Conservation (phyloP, 805 yeast species). For the Huiozyma naganishii region DNA sequence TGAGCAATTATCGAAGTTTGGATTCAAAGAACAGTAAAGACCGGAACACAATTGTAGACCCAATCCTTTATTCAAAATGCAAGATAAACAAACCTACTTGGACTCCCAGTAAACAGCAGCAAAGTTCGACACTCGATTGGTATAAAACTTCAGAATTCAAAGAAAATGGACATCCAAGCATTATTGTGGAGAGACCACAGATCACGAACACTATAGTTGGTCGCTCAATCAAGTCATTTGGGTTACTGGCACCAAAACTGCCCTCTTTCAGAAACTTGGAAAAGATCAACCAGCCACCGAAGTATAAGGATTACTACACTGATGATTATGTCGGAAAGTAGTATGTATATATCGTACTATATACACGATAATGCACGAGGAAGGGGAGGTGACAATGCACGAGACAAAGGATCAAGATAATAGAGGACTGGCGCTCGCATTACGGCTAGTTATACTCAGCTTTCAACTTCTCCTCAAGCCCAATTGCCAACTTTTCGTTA, state of each 20-base stretch:
- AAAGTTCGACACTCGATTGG: constrained; percentile 13
- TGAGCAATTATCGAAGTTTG: constrained; percentile 10
- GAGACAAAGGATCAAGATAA: too few relatives aligned
- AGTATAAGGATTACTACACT: constrained; percentile 9
- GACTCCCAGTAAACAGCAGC: constrained; percentile 6
- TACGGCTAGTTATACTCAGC: not conserved
- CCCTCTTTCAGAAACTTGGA: constrained; percentile 60
- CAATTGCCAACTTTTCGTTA: constrained; percentile 9
- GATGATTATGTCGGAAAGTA: constrained; percentile 5
- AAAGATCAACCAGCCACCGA: constrained; percentile 41
- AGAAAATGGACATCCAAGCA: constrained; percentile 30
- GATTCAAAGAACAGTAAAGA: not conserved
- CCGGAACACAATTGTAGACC: constrained; percentile 10
- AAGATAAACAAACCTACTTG: constrained; percentile 25
- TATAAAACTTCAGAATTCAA: constrained; percentile 16
- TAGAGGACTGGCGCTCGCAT: too few relatives aligned
- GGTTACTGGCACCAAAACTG: constrained; percentile 23
- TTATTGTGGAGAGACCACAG: constrained; percentile 34
- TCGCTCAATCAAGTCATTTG: constrained; percentile 11
- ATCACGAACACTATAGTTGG: constrained; percentile 30
- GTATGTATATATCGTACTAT: not conserved
- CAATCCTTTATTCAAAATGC: constrained; percentile 19
- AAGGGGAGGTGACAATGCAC: not conserved
- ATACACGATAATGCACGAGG: not conserved
- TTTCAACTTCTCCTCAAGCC: constrained; percentile 7